A percentile compares a stretch with the other conserved stretches of the same genome.
Conservation (phyloP, 768 basidiomycete genomes). For the Tulasnella sp. region DNA sequence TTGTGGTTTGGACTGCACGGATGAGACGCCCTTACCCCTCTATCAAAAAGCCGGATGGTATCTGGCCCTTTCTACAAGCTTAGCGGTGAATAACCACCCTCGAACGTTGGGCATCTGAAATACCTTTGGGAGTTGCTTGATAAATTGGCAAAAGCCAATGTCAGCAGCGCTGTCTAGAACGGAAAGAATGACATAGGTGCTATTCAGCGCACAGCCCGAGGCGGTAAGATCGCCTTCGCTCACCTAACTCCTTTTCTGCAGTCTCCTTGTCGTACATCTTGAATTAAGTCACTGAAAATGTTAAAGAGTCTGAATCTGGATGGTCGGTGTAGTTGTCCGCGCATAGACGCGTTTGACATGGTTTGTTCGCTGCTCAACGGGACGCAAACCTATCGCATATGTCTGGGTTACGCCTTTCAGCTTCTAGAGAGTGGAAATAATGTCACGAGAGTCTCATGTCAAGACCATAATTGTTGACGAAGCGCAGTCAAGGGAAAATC, state of each 20-base stretch:
- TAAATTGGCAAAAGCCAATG: slow-evolving; percentile 64
- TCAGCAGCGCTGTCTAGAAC: slow-evolving; percentile 58
- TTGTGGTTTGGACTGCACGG: not conserved
- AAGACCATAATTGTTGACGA: too few relatives aligned
- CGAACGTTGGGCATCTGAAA: not conserved
- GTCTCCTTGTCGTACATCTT: slow-evolving; percentile 29
- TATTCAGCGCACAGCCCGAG: not conserved
- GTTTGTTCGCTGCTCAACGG: not conserved
- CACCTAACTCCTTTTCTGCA: slow-evolving; percentile 25
- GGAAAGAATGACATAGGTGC: not conserved
- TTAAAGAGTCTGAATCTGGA: not conserved
- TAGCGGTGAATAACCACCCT: not conserved
- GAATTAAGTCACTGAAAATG: not conserved
- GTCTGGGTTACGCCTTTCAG: too few relatives aligned
- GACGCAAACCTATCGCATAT: too few relatives aligned
- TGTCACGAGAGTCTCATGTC: too few relatives aligned
- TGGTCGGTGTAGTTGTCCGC: not conserved
- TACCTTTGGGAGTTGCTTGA: slow-evolving; percentile 39
- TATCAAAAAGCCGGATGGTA: slow-evolving; percentile 81
- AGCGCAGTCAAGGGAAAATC: too few relatives aligned
- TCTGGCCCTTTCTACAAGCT: slow-evolving; percentile 46
- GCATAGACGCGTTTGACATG: not conserved
- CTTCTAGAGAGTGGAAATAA: too few relatives aligned
- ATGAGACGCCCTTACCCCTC: slow-evolving; percentile 39
- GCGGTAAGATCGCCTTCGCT: not conserved